These are phyloP conservation scores for Saposhnikovia divaricata DNA, from an alignment of 129 eudicot species.

Conservation along the genomic window DNA sequence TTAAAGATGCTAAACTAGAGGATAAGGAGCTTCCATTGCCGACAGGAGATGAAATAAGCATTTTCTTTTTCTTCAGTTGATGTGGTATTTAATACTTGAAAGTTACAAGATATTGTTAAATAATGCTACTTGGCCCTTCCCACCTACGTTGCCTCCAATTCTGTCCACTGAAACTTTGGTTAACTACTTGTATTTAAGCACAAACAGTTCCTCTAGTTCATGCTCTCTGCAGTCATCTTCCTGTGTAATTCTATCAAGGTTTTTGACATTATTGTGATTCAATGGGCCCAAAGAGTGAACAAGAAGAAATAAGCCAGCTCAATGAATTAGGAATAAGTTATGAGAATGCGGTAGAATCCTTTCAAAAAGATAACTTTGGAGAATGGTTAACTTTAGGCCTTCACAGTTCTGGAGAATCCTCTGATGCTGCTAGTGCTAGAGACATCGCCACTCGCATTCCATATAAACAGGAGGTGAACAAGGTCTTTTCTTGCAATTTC, in stretches of 20 bases:
- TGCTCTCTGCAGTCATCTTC: constrained; percentile 1
- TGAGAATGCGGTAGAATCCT: not conserved
- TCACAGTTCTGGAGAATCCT: not conserved
- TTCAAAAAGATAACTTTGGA: not conserved
- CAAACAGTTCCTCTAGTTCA: not conserved
- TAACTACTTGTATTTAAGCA: not conserved
- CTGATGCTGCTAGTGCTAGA: not conserved
- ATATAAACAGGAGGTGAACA: not conserved
- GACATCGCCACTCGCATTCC: not conserved
- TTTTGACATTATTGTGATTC: not conserved
- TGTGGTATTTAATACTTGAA: not conserved
- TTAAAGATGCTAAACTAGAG: not conserved
- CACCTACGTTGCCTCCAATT: not conserved
- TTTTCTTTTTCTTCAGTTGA: not conserved
- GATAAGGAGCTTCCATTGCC: not conserved
- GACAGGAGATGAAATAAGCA: constrained; percentile 1
- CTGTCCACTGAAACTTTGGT: not conserved
- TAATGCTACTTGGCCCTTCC: not conserved
- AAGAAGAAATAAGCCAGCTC: not conserved
- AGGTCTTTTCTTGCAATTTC: constrained; percentile 26
- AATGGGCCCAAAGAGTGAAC: not conserved
- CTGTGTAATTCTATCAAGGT: not conserved
- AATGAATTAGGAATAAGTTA: not conserved
- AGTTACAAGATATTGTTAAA: constrained; percentile 1
- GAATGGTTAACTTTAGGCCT: constrained; percentile 30